phyloP scores from a whole-genome alignment of 305 asterid genomes.

The Rubia tinctorum region DNA sequence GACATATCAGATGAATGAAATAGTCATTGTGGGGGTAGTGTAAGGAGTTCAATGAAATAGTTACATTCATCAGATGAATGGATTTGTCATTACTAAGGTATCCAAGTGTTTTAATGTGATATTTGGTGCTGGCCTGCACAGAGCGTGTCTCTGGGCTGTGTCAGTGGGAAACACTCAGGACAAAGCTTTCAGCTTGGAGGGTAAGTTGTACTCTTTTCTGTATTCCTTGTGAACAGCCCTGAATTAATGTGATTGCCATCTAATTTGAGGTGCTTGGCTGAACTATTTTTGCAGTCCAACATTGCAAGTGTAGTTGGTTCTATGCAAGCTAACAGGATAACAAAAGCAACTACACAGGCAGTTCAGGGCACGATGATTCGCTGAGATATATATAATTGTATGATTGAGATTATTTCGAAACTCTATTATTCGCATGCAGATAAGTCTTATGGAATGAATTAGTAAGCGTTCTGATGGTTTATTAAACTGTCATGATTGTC shows the following conservation, averaged over 20 bases:
- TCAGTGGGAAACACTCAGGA: constrained; percentile 65
- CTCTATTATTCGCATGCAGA: constrained; percentile 56
- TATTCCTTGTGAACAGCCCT: neutral
- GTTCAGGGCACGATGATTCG: constrained; percentile 55
- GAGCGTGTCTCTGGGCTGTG: constrained; percentile 66
- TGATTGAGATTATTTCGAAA: too few species aligned
- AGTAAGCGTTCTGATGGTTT: constrained; percentile 47
- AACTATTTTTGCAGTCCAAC: constrained; percentile 42
- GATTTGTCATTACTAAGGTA: neutral
- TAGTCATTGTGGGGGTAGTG: constrained; percentile 73
- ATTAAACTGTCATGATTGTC: neutral
- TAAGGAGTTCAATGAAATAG: neutral
- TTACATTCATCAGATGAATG: neutral
- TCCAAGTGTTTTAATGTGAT: neutral
- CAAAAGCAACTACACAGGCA: constrained; percentile 59
- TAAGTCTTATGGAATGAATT: constrained; percentile 50
- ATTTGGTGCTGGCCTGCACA: constrained; percentile 18
- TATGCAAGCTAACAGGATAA: constrained; percentile 65
- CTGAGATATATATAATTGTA: constrained; percentile 27
- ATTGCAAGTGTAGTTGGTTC: constrained; percentile 54
- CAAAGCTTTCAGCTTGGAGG: constrained; percentile 79
- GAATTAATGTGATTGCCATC: neutral
- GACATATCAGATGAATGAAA: constrained; percentile 67
- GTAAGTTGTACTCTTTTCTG: constrained; percentile 32
- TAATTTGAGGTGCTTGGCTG: neutral